Conservation (phyloP, 352 stramenopile genomes). For the Phytophthora crassamura region DNA sequence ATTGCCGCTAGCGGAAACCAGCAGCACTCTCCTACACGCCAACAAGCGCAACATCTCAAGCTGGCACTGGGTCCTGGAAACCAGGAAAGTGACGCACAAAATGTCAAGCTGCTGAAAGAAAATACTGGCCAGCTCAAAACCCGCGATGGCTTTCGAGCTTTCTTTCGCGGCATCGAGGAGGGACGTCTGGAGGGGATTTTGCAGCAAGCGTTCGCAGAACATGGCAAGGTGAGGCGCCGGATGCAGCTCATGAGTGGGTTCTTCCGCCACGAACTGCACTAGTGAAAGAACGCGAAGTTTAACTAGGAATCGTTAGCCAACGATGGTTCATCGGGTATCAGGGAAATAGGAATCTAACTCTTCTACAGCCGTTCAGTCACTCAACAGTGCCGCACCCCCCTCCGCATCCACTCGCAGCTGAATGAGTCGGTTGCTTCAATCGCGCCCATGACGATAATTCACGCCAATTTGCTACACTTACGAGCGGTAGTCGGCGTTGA, state of each 20-base stretch:
- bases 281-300: conserved; percentile 1
- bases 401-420: conserved; percentile 8
- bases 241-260: conserved; percentile 76
- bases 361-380: conserved; percentile 14
- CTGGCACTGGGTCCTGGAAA: conserved; percentile 46
- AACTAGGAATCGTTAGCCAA: conserved; percentile 2
- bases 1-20: conserved; percentile 16
- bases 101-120: conserved; percentile 58
- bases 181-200: conserved; percentile 59
- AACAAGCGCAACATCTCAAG: neutral
- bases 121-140: conserved; percentile 75
- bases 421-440: conserved; percentile 11
- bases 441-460: conserved; percentile 13
- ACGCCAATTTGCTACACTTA: conserved; percentile 48
- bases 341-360: conserved; percentile 19
- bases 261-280: conserved; percentile 42
- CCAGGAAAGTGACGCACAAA: conserved; percentile 47
- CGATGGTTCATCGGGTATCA: conserved; percentile 12
- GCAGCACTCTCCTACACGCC: conserved; percentile 24
- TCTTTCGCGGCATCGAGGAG: conserved; percentile 66
- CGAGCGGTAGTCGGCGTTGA: conserved; percentile 99
- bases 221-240: conserved; percentile 62
- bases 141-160: conserved; percentile 72
- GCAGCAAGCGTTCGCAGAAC: conserved; percentile 52
- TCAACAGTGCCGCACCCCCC: neutral